Base-by-base conservation (phyloP, 1,139 yeast genomes). In the Candida frijolesensis region DNA sequence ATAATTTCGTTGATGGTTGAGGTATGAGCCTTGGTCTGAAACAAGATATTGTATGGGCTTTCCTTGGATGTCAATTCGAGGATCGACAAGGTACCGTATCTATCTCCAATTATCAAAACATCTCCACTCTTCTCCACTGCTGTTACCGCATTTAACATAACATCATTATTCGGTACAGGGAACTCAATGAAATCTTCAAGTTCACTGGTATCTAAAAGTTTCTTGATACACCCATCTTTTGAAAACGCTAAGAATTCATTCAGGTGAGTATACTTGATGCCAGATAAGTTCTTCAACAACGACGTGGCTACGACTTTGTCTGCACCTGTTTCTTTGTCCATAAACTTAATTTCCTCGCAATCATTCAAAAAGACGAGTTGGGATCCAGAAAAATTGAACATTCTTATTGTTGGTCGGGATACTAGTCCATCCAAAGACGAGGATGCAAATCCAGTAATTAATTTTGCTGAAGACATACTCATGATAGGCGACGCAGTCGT, bases 1-100 rank as follows among this genome's bases (percentile, higher is more conserved):
- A 62, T 49, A 2, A 80, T 59, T 42, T 78, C 83, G 51, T 79
- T 80, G 11, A 82, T 61, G 12, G 76, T 63, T 1, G 83, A 79
- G 18, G 80, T 73, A 55, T 82, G 86, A 0, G 83, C 83, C 47
- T 78, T 75, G 0, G 65, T 58, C 11, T 60, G 63, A 49, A 57
- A 68, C 0, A 54, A 48, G 0, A 52, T 35, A 4, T 51, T 45
- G 2, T 60, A 56, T 2, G 12, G n/a, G 4, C 43, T 32, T 8
- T 34, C 25, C 5, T 47, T 41, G 9, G 53, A 53, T 6, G 59
- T 48, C n/a, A 51, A 33, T 19, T 57, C 51, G 11, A 57, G 12
- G n/a, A 73, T 55, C 30, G 62, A 62, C 4, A 81, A 50, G 42
- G 64, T 66, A 0, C 86, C 86, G 53, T 64, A 71, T 48, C 74